A percentile compares a stretch with the other conserved stretches of the same genome.
These are phyloP conservation scores for Cercospora zeae-maydis DNA, from an alignment of 2,329 filamentous ascomycete genomes.

Conservation along the genomic window DNA sequence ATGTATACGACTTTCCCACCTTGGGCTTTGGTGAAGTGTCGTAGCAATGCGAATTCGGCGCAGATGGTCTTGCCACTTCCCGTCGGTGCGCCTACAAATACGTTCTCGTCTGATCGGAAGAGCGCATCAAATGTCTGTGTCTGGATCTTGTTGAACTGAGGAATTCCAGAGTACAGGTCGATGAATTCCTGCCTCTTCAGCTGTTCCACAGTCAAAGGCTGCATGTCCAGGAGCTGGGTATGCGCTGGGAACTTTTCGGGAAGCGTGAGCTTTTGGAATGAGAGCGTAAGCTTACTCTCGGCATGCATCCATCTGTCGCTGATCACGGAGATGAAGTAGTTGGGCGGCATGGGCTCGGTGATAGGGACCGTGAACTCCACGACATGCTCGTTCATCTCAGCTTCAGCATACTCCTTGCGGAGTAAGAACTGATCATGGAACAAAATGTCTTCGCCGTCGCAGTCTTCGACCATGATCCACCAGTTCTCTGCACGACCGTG, in stretches of 20 bases:
- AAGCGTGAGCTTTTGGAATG: slow-evolving; percentile 90
- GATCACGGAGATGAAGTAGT: slow-evolving; percentile 94
- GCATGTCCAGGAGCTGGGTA: slow-evolving; percentile 85
- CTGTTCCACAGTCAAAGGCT: slow-evolving; percentile 83
- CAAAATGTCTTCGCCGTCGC: slow-evolving; percentile 91
- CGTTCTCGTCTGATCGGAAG: slow-evolving; percentile 86
- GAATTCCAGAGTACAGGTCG: slow-evolving; percentile 76
- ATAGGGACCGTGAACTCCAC: slow-evolving; percentile 97
- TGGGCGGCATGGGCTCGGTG: slow-evolving; percentile 94
- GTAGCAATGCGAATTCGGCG: slow-evolving; percentile 86
- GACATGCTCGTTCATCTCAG: slow-evolving; percentile 86
- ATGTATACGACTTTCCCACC: slow-evolving; percentile 85
- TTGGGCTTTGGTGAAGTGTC: slow-evolving; percentile 73
- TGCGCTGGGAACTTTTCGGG: slow-evolving; percentile 95
- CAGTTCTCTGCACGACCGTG: slow-evolving; percentile 89
- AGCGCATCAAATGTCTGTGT: slow-evolving; percentile 95
- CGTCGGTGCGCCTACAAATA: slow-evolving; percentile 86
- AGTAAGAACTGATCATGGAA: slow-evolving; percentile 94
- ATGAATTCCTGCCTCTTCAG: slow-evolving; percentile 82
- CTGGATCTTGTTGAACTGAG: slow-evolving; percentile 94
- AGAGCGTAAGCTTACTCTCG: slow-evolving; percentile 86
- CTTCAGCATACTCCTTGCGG: slow-evolving; percentile 78
- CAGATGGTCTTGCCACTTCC: slow-evolving; percentile 97
- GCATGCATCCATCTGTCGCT: slow-evolving; percentile 99
- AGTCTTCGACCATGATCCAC: slow-evolving; percentile 97